A percentile compares a stretch with the other conserved stretches of the same genome.
Evolutionary conservation across 2,329 filamentous ascomycete species (phyloP).

Genomic region (Pyrenochaeta sp.): DNA sequence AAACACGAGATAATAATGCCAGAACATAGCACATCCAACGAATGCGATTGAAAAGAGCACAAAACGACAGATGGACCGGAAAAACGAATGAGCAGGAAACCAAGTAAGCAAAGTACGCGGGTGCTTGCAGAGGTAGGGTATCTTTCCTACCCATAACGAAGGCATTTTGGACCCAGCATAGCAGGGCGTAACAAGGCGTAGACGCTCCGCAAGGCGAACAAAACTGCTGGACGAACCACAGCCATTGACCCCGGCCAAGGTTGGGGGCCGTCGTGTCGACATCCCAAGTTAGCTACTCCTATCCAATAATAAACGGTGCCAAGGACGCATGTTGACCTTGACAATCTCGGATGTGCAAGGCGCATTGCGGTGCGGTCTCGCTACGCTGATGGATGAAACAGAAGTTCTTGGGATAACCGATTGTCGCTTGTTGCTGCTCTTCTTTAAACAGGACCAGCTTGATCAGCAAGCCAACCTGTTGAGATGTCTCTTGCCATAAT

Average conservation of each 20-base stretch:
- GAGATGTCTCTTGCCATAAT: no score
- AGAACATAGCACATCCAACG: neutral
- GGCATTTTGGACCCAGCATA: neutral
- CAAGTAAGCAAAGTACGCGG: neutral
- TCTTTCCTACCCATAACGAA: neutral
- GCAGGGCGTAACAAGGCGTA: conserved; percentile 1
- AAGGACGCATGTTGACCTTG: neutral
- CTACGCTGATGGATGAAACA: neutral
- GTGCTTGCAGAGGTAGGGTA: neutral
- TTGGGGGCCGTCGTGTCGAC: neutral
- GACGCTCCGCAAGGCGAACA: neutral
- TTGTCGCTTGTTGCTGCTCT: no score
- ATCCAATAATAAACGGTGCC: neutral
- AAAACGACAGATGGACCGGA: neutral
- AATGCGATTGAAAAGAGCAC: neutral
- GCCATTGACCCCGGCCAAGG: neutral
- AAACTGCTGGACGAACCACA: neutral
- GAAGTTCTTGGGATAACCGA: neutral
- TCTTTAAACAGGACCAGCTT: no score
- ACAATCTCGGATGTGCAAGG: neutral
- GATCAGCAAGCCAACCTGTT: no score
- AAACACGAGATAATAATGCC: neutral
- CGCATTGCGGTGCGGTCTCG: neutral
- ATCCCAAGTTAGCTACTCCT: neutral
- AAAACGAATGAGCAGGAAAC: neutral